phyloP scores from a whole-genome alignment of 306 rosid genomes.

The Cicer chorassanicum region DNA sequence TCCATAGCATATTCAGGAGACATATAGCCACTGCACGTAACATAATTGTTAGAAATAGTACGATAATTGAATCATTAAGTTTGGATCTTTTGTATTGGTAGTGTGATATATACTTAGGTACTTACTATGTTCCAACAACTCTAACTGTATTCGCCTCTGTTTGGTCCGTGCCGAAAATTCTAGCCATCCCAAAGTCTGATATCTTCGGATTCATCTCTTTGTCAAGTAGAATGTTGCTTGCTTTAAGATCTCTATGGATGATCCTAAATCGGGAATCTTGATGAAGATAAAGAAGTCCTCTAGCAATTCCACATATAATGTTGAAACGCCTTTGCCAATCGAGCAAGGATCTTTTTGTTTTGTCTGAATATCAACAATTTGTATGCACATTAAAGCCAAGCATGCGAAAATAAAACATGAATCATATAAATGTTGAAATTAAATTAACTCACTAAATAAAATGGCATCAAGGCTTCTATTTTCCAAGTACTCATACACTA shows the following conservation, averaged over 20 bases:
- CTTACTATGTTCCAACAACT: constrained; percentile 89
- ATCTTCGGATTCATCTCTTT: constrained; percentile 71
- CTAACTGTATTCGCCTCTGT: constrained; percentile 73
- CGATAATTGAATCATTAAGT: background rate
- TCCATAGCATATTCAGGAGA: constrained; percentile 88
- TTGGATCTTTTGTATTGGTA: background rate
- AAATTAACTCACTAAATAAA: constrained; percentile 62
- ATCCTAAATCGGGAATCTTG: constrained; percentile 83
- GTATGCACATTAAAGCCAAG: constrained; percentile 1
- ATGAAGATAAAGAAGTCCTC: constrained; percentile 85
- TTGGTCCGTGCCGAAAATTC: constrained; percentile 70
- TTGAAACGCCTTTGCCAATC: constrained; percentile 70
- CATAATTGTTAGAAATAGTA: background rate
- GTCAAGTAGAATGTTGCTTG: constrained; percentile 77
- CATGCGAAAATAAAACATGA: background rate
- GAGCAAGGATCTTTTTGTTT: constrained; percentile 49
- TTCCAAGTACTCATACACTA: constrained; percentile 82
- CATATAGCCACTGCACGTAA: constrained; percentile 73
- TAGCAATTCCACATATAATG: constrained; percentile 73
- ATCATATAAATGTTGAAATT: constrained; percentile 17
- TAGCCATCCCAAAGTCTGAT: constrained; percentile 88
- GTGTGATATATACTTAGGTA: constrained; percentile 27
- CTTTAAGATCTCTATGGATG: constrained; percentile 86
- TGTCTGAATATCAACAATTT: constrained; percentile 49
- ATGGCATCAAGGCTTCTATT: constrained; percentile 73